Evolutionary conservation across 2,329 filamentous ascomycete genomes (phyloP), one percentile per base, ranked within the genome.

Genomic region (Ceratocystis papillata): DNA sequence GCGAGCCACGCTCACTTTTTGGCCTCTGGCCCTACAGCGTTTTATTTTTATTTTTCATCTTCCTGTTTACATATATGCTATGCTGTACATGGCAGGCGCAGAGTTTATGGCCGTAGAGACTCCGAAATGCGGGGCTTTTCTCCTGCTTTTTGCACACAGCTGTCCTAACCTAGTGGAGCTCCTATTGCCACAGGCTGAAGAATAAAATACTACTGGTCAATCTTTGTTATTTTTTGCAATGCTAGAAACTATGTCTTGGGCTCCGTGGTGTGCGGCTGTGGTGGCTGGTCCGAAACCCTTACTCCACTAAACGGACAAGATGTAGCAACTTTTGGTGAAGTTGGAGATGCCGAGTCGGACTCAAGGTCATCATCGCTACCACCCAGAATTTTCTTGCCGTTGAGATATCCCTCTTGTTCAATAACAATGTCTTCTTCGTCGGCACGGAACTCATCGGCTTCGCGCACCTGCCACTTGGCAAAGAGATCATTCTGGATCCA

Each of bases 401-500:
- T 80, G 22, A 88, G 70, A 70, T 82, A 87, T 0, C 86, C 86
- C 72, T 88, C 86, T 64, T 78, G 76, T 72, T 87, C 84, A 57
- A 83, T 73, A 30, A 79, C 75, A 15, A 80, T 76, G 60, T 79
- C 78, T 65, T 78, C 78, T 12, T 78, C 76, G 17, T 76, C 76
- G 1, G 75, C 72, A 33, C 74, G 73, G 69, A 78, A 83, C 74
- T 90, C 87, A 41, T 86, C 82, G 63, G 86, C 85, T 69, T 89
- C 86, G 45, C 82, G 79, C 45, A 89, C 83, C 71, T 90, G 88
- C 87, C 88, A 92, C 73, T 87, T 88, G 17, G 88, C 87, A 74
- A 93, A 89, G 30, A 93, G 79, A 73, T 93, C 89, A 73, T 93
- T 93, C 75, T 93, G 89, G 70, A 93, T 91, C 89, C 89, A 93